phyloP scores from a whole-genome alignment of 371 early-diverging fungal genomes.

The Actinomortierella wolfii region DNA sequence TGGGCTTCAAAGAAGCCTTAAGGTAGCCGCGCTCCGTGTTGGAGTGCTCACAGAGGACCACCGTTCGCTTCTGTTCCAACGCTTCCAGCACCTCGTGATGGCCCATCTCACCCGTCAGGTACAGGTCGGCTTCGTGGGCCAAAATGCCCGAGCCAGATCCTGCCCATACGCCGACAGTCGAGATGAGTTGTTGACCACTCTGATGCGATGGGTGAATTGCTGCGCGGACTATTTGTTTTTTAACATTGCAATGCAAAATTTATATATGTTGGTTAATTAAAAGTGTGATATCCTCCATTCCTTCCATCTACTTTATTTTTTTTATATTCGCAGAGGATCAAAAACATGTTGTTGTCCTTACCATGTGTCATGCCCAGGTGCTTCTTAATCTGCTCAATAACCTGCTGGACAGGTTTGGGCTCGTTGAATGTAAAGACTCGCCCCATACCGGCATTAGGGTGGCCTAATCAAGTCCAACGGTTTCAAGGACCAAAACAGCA shows the following conservation, averaged over 20 bases:
- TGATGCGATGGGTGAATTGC: slow-evolving; percentile 65
- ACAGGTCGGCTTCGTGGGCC: slow-evolving; percentile 65
- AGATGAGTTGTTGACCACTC: slow-evolving; percentile 52
- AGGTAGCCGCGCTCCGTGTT: slow-evolving; percentile 96
- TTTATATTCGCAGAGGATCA: too few species aligned
- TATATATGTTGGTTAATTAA: not conserved
- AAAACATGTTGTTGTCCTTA: slow-evolving; percentile 20
- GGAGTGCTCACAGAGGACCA: slow-evolving; percentile 93
- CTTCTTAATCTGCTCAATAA: slow-evolving; percentile 70
- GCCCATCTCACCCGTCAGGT: slow-evolving; percentile 95
- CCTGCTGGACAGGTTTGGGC: slow-evolving; percentile 56
- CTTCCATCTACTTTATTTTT: too few species aligned
- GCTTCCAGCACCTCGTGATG: slow-evolving; percentile 93
- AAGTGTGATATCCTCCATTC: too few species aligned
- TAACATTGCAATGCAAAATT: not conserved
- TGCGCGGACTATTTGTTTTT: slow-evolving; percentile 66
- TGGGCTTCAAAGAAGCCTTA: slow-evolving; percentile 64
- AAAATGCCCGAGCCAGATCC: slow-evolving; percentile 74
- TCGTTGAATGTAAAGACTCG: slow-evolving; percentile 69
- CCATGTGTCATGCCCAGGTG: slow-evolving; percentile 65
- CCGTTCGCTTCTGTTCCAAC: slow-evolving; percentile 73
- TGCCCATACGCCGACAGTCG: slow-evolving; percentile 92
- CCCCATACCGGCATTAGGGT: slow-evolving; percentile 76
- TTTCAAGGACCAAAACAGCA: not conserved
- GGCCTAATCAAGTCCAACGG: slow-evolving; percentile 48